These are phyloP conservation scores for Mycena sanguinolenta DNA, from an alignment of 768 basidiomycete genomes.

Conservation along the genomic window DNA sequence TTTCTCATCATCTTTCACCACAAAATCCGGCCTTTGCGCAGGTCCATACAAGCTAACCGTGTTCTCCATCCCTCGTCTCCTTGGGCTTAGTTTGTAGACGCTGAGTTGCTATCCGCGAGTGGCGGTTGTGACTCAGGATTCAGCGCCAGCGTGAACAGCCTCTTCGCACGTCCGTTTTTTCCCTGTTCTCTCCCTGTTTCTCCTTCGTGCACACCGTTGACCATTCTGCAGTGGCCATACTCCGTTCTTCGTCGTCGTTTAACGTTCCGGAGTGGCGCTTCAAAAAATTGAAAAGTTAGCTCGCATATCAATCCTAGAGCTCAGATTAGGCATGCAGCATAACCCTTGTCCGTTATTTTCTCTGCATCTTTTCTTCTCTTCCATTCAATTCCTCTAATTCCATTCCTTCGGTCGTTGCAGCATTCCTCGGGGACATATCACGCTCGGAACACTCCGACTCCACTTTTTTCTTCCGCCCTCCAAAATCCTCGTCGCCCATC, in stretches of 20 bases:
- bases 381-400: not conserved
- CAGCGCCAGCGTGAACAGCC: constrained; percentile 24
- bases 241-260: not conserved
- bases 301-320: not conserved
- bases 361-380: not conserved
- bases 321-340: not conserved
- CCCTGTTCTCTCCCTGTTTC: not conserved
- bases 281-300: constrained; percentile 17
- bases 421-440: constrained; percentile 13
- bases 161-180: constrained; percentile 8
- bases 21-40: not conserved
- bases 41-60: not conserved
- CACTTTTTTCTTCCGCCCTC: constrained; percentile 35
- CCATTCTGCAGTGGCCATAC: constrained; percentile 7
- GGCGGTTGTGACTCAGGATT: not conserved
- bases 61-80: constrained; percentile 7
- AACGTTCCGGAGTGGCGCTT: constrained; percentile 16
- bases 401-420: not conserved
- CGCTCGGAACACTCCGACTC: constrained; percentile 28
- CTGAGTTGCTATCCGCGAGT: constrained; percentile 8
- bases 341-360: constrained; percentile 18
- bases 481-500: constrained; percentile 57
- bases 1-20: not conserved
- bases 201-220: not conserved
- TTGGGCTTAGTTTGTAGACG: constrained; percentile 14